phyloP scores from a whole-genome alignment of 352 stramenopile species.

The Globisporangium lucens region DNA sequence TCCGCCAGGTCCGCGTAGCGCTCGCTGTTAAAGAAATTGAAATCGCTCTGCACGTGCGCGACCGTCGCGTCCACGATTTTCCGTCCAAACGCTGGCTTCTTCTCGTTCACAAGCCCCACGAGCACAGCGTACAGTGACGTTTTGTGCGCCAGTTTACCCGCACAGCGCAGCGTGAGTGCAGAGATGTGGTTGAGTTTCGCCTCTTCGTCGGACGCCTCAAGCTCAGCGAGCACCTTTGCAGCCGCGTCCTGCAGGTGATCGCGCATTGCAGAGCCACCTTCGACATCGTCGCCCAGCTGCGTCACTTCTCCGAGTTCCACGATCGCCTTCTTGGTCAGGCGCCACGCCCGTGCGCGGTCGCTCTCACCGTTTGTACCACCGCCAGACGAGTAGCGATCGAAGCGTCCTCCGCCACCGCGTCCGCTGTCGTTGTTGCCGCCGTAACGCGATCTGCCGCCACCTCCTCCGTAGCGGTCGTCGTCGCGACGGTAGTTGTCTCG shows the following conservation, averaged over 20 bases:
- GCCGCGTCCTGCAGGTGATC: constrained; percentile 47
- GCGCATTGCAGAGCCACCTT: constrained; percentile 26
- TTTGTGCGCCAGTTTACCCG: constrained; percentile 59
- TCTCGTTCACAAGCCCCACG: constrained; percentile 64
- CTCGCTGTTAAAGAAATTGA: constrained; percentile 50
- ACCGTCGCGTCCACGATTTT: constrained; percentile 42
- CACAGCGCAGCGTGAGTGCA: constrained; percentile 52
- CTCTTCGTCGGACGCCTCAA: constrained; percentile 46
- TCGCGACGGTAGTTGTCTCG: constrained; percentile 24
- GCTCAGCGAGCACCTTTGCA: constrained; percentile 41
- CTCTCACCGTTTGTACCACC: constrained; percentile 38
- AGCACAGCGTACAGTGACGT: constrained; percentile 68
- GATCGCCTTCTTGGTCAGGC: constrained; percentile 68
- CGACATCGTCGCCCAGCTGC: constrained; percentile 29
- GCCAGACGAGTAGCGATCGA: constrained; percentile 17
- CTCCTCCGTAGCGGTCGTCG: constrained; percentile 33
- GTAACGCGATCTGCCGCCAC: constrained; percentile 24
- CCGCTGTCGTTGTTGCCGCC: constrained; percentile 16
- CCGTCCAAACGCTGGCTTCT: constrained; percentile 49
- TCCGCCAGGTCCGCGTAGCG: constrained; percentile 16
- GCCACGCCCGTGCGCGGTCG: constrained; percentile 65
- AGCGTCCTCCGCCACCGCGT: constrained; percentile 22
- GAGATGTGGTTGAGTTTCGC: constrained; percentile 60
- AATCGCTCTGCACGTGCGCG: constrained; percentile 44
- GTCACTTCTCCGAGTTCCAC: constrained; percentile 60